phyloP scores from a whole-genome alignment of 305 asterid species.

The Fraxinus xanthoxyloides region DNA sequence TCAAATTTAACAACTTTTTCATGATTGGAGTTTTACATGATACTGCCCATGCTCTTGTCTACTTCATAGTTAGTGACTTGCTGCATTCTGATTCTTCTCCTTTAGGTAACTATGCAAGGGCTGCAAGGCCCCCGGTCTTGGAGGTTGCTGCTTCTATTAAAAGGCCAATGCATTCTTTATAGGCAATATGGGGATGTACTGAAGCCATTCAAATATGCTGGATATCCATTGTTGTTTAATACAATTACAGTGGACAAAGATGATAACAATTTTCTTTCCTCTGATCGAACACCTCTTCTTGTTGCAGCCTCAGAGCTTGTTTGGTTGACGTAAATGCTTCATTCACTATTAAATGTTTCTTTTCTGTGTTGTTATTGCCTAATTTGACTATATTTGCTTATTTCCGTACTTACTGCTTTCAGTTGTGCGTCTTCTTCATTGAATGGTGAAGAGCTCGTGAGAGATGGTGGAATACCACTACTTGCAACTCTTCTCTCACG shows the following conservation, averaged over 20 bases:
- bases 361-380: constrained; percentile 1
- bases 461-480: constrained; percentile 96
- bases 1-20: not conserved
- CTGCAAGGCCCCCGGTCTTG: constrained; percentile 96
- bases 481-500: constrained; percentile 89
- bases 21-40: not conserved
- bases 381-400: not conserved
- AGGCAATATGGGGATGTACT: constrained; percentile 81
- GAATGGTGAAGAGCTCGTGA: constrained; percentile 98
- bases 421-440: constrained; percentile 97
- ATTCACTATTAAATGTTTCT: constrained; percentile 10
- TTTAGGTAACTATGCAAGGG: constrained; percentile 96
- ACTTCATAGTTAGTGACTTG: constrained; percentile 3
- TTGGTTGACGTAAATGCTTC: constrained; percentile 81
- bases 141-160: constrained; percentile 86
- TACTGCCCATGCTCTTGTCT: constrained; percentile 8
- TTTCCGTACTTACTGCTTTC: constrained; percentile 20
- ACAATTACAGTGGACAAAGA: constrained; percentile 89
- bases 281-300: constrained; percentile 89
- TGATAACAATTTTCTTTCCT: constrained; percentile 87
- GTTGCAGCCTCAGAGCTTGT: constrained; percentile 96
- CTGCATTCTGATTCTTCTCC: constrained; percentile 19
- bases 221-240: constrained; percentile 93
- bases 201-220: constrained; percentile 97
- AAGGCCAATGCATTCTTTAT: constrained; percentile 93